Percentiles rank a stretch among this genome's conserved stretches.
Evolutionary conservation across 352 stramenopile species (phyloP).

Genomic region (Phytophthora cactorum): DNA sequence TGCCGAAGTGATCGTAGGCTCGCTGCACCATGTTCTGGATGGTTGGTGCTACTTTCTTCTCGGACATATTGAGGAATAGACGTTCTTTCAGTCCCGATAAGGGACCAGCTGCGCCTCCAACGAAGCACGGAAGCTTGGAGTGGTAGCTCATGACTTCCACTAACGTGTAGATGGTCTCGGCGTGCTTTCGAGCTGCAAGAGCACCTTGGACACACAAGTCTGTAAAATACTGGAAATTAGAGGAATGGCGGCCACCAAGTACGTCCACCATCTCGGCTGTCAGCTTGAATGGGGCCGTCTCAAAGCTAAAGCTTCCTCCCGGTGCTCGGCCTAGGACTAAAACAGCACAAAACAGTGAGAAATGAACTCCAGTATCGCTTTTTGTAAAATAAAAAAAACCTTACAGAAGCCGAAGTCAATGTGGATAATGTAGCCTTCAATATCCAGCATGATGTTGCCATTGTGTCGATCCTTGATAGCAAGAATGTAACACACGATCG

Average conservation of each 20-base stretch:
- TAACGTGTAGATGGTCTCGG: slow-evolving; percentile 94
- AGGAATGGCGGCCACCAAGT: slow-evolving; percentile 91
- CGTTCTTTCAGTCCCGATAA: slow-evolving; percentile 64
- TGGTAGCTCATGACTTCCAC: slow-evolving; percentile 95
- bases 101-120: slow-evolving; percentile 36
- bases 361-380: neutral
- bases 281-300: slow-evolving; percentile 97
- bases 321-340: slow-evolving; percentile 79
- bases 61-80: slow-evolving; percentile 70
- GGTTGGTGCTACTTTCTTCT: slow-evolving; percentile 61
- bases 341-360: neutral
- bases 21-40: slow-evolving; percentile 95
- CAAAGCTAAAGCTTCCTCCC: slow-evolving; percentile 94
- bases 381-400: slow-evolving; percentile 14
- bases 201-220: slow-evolving; percentile 95
- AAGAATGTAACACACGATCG: slow-evolving; percentile 97
- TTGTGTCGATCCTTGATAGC: slow-evolving; percentile 99
- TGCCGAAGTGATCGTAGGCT: slow-evolving; percentile 95
- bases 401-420: slow-evolving; percentile 99
- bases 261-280: slow-evolving; percentile 96
- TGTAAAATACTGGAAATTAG: slow-evolving; percentile 93
- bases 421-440: slow-evolving; percentile 96
- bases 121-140: slow-evolving; percentile 80
- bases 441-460: slow-evolving; percentile 99
- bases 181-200: slow-evolving; percentile 91